phyloP scores from a whole-genome alignment of 306 rosid genomes.

The Oxytropis ochrocephala region DNA sequence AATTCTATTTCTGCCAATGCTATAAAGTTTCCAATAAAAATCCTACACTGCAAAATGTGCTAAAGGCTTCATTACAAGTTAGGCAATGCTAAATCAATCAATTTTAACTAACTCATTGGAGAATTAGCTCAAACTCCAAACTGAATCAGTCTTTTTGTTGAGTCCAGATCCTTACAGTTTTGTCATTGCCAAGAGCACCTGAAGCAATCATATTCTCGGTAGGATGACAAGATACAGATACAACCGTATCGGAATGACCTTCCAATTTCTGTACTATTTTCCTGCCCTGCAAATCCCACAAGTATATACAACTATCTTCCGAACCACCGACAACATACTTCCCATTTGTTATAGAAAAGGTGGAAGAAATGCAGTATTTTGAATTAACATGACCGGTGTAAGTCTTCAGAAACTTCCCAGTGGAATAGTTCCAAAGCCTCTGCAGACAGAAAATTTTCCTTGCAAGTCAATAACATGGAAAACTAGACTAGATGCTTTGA shows the following conservation, averaged over 20 bases:
- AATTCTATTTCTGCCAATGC: background rate
- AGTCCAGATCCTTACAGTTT: slow-evolving; percentile 88
- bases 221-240: slow-evolving; percentile 90
- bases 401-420: slow-evolving; percentile 87
- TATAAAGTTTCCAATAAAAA: slow-evolving; percentile 7
- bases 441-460: slow-evolving; percentile 31
- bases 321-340: slow-evolving; percentile 89
- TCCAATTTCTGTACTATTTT: slow-evolving; percentile 81
- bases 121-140: background rate
- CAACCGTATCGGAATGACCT: slow-evolving; percentile 86
- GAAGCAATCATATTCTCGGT: slow-evolving; percentile 87
- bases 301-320: slow-evolving; percentile 69
- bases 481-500: background rate
- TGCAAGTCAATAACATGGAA: background rate
- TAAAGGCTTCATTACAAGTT: background rate
- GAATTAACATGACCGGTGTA: slow-evolving; percentile 80
- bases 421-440: slow-evolving; percentile 96
- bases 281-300: slow-evolving; percentile 88
- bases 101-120: background rate
- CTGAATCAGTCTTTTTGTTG: slow-evolving; percentile 50
- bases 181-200: slow-evolving; percentile 89
- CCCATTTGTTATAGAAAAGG: slow-evolving; percentile 82
- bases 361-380: slow-evolving; percentile 72
- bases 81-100: slow-evolving; percentile 8
- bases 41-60: slow-evolving; percentile 18